phyloP scores from a whole-genome alignment of 345 rosid genomes.

The Arabis hirsuta region DNA sequence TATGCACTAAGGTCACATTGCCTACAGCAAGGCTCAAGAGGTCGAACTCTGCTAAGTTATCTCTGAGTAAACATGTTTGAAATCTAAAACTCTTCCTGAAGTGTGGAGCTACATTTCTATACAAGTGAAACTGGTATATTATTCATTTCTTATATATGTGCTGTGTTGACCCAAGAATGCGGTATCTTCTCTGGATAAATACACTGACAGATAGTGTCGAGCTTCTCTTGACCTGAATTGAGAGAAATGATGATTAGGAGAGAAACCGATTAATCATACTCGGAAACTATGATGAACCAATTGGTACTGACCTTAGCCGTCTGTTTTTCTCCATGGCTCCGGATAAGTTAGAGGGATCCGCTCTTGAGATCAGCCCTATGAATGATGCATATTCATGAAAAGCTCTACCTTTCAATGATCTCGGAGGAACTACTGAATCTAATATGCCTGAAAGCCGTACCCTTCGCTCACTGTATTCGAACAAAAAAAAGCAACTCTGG shows the following conservation, averaged over 20 bases:
- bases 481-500: not conserved
- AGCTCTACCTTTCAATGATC: conserved; percentile 64
- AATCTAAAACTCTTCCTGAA: conserved; percentile 20
- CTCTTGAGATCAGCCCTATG: conserved; percentile 66
- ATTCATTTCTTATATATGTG: conserved; percentile 42
- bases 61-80: not conserved
- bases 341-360: conserved; percentile 63
- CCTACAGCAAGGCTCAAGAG: not conserved
- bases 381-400: conserved; percentile 77
- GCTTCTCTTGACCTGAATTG: conserved; percentile 60
- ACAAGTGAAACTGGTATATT: conserved; percentile 22
- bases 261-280: not conserved
- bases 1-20: conserved; percentile 5
- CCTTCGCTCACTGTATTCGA: conserved; percentile 59
- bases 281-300: not conserved
- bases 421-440: conserved; percentile 60
- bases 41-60: conserved; percentile 6
- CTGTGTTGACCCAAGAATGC: conserved; percentile 57
- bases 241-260: conserved; percentile 30
- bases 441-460: conserved; percentile 48
- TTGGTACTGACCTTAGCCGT: conserved; percentile 55
- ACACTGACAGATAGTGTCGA: conserved; percentile 69
- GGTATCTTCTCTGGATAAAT: conserved; percentile 70
- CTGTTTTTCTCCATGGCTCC: conserved; percentile 44
- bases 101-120: conserved; percentile 27